These are phyloP conservation scores for Cytospora schulzeri DNA, from an alignment of 2,329 filamentous ascomycete species.

Conservation along the genomic window DNA sequence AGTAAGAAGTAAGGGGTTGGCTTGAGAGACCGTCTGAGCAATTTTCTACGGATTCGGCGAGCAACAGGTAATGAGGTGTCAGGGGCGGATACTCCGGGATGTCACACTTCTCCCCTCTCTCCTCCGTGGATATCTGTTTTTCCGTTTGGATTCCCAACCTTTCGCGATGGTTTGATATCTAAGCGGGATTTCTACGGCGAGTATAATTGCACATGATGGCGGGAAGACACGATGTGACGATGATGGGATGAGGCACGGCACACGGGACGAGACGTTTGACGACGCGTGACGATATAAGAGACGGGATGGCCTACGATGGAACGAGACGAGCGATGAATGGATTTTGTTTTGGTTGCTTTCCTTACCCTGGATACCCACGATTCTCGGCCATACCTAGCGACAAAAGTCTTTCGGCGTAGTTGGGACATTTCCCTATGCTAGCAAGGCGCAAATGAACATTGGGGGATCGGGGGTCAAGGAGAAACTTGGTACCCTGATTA, in stretches of 20 bases:
- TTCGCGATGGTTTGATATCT: constrained; percentile 3
- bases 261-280: constrained; percentile 4
- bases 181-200: neutral
- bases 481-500: constrained; percentile 8
- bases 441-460: constrained; percentile 21
- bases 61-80: neutral
- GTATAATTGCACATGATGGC: neutral
- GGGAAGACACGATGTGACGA: constrained; percentile 6
- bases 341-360: neutral
- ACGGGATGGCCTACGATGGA: constrained; percentile 6
- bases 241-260: neutral
- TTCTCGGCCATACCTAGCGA: constrained; percentile 14
- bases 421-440: constrained; percentile 3
- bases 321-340: neutral
- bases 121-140: constrained; percentile 13
- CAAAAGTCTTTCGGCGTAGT: constrained; percentile 8
- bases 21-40: constrained; percentile 1
- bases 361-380: constrained; percentile 2
- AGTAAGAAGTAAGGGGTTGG: neutral
- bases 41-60: neutral
- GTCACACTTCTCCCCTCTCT: neutral
- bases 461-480: constrained; percentile 3
- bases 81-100: constrained; percentile 1
- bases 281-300: constrained; percentile 2
- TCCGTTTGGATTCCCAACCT: constrained; percentile 1